Base-by-base conservation (phyloP, 192 early-diverging fungal genomes). In the Coemansia sp. region DNA sequence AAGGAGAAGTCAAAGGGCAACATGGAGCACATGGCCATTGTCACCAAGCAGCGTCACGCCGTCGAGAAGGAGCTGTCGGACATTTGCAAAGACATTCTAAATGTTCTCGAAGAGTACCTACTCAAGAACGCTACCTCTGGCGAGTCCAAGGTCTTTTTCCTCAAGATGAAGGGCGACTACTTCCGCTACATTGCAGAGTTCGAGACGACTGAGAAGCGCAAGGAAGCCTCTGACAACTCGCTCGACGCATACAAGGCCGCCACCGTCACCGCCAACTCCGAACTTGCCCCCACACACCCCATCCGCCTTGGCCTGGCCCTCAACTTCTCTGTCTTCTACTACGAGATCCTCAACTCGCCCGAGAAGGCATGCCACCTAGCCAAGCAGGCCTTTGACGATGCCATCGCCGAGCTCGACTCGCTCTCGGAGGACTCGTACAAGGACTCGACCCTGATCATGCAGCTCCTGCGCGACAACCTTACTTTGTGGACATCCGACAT, bases 101-200 rank as follows among this genome's bases (percentile, higher is more conserved):
- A 86, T 41, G 96, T 98, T 33, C 88, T 99, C 58, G 92, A 90
- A 74, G 86, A 94, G 38, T 87, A 96, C 84, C 85, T 98, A 70
- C 94, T 99, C 74, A 89, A 91, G 57, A 75, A 89, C 69, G 94
- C 95, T 53, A 91, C 94, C 72, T 88, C 88, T 79, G 95, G 95
- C 78, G 97, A 99, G 87, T 98, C 96, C 84, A 96, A 97, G 89
- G 96, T 99, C 72, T 99, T 99, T 85, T 99, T 97, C 88, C 95
- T 94, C 90, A 99, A 99, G 92, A 99, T 99, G 97, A 99, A 96
- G 94, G 97, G 97, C 68, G 97, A 99, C 84, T 99, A 99, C 89
- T 93, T 93, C 90, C 93, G 97, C 83, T 99, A 99, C 88, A 90
- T 99, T 58, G 97, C 97, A 73, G 97, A 99, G 87, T 99, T 99